Evolutionary conservation across 805 yeast genomes (phyloP), one percentile per base, ranked within the genome.

Genomic region (Cyberlindnera mycetangii): DNA sequence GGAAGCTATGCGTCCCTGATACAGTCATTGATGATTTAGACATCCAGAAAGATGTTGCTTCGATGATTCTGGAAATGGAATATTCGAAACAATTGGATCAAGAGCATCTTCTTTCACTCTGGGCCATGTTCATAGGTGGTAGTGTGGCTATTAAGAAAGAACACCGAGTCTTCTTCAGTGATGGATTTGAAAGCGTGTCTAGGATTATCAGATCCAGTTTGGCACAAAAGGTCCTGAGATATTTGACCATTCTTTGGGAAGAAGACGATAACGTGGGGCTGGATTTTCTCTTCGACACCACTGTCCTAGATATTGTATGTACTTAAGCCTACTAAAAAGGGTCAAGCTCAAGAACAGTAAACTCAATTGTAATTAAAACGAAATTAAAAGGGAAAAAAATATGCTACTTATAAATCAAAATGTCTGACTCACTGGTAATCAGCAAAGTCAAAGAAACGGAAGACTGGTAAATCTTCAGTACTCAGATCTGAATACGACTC

Each of bases 401-500:
- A 17, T 6, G 32, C 14, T 12, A 15, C 7, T n/a, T 8, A 28
- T 12, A 10, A n/a, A 28, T 24, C 18, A 17, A 8, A 15, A 19
- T 17, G 18, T 3, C 11, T 16, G 12, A 5, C 25, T 40, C 43
- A 49, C 27, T 35, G 48, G 39, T 45, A 58, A 14, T 47, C 48
- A 2, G 39, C 49, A 37, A 42, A 49, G 20, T 53, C 31, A 35
- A 52, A 59, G 39, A 25, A 33, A 49, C 78, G 61, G 37, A 65
- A 61, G 7, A 69, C 44, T 3, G 76, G 75, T 14, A 72, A 57
- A n/a, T 66, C 70, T 5, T 51, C 44, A 24, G 40, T 36, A 12
- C 56, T 54, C 24, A 56, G 32, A 8, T 44, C 40, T 1, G 49
- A 30, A 1, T 25, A 25, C 5, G 59, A 50, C 21, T 54, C 56